Evolutionary conservation across 345 rosid genomes (phyloP).

Genomic region (Toxicodendron radicans): DNA sequence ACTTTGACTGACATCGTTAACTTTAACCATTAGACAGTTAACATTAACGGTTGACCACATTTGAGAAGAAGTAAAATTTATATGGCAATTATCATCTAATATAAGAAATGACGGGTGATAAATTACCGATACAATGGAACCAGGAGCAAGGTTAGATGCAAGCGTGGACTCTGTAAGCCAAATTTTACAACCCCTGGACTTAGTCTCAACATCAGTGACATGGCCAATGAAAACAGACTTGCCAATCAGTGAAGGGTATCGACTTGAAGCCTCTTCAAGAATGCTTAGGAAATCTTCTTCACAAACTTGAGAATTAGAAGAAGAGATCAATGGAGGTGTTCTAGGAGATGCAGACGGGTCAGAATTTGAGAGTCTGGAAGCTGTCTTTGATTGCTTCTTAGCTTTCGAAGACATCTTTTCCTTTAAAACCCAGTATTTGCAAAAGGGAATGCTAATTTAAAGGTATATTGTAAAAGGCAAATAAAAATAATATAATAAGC

Average conservation of each 20-base stretch:
- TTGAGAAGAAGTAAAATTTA: neutral
- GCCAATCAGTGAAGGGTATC: slow-evolving; percentile 54
- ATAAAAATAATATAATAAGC: neutral
- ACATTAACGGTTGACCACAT: no score
- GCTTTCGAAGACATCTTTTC: slow-evolving; percentile 63
- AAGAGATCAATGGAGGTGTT: slow-evolving; percentile 37
- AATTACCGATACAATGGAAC: slow-evolving; percentile 75
- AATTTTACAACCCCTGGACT: slow-evolving; percentile 57
- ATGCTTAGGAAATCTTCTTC: slow-evolving; percentile 30
- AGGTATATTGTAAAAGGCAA: slow-evolving; percentile 17
- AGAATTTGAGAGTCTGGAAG: slow-evolving; percentile 43
- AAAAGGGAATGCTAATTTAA: neutral
- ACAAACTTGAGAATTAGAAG: slow-evolving; percentile 30
- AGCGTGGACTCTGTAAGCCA: slow-evolving; percentile 86
- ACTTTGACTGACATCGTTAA: no score
- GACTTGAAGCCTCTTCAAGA: slow-evolving; percentile 54
- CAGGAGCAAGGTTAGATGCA: slow-evolving; percentile 60
- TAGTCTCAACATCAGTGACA: slow-evolving; percentile 42
- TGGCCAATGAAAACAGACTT: slow-evolving; percentile 55
- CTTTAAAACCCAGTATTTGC: neutral
- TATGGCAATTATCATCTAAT: neutral
- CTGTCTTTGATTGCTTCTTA: slow-evolving; percentile 56
- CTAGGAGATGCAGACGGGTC: slow-evolving; percentile 51
- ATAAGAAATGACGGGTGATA: slow-evolving; percentile 8
- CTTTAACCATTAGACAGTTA: no score